Evolutionary conservation across 2,329 filamentous ascomycete genomes (phyloP).

Genomic region (Coniochaeta prunicola): DNA sequence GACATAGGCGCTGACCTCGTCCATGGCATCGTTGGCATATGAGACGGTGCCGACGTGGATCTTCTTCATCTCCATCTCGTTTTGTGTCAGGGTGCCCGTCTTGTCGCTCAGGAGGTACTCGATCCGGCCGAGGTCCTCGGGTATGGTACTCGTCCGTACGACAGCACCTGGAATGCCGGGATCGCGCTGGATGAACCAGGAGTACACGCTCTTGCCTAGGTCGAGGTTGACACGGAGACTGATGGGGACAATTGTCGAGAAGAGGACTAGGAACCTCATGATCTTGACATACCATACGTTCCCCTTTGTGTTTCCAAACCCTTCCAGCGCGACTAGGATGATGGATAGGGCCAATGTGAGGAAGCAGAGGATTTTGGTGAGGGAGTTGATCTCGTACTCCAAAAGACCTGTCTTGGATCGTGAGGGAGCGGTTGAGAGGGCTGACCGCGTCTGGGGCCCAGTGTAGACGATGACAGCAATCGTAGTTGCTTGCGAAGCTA

Average conservation of each 20-base stretch:
- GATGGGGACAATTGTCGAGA: constrained; percentile 98
- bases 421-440: constrained; percentile 84
- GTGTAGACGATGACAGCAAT: constrained; percentile 91
- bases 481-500: constrained; percentile 85
- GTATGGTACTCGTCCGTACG: constrained; percentile 93
- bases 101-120: constrained; percentile 97
- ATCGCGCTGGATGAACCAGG: constrained; percentile 89
- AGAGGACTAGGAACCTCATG: constrained; percentile 94
- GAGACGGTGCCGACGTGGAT: constrained; percentile 97
- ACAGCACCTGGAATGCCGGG: constrained; percentile 85
- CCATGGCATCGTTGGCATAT: constrained; percentile 98
- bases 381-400: constrained; percentile 92
- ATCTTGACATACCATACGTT: constrained; percentile 91
- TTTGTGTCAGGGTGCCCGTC: constrained; percentile 95
- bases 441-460: constrained; percentile 86
- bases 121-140: constrained; percentile 89
- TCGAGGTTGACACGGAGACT: constrained; percentile 94
- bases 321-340: constrained; percentile 79
- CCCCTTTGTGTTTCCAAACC: constrained; percentile 61
- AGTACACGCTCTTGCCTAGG: constrained; percentile 94
- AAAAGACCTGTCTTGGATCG: constrained; percentile 90
- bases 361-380: constrained; percentile 92
- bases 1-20: constrained; percentile 84
- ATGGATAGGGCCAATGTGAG: constrained; percentile 82
- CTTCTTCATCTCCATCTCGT: constrained; percentile 98